Conservation (phyloP, 2,329 filamentous ascomycete species). For the Kalaharituber pfeilii region DNA sequence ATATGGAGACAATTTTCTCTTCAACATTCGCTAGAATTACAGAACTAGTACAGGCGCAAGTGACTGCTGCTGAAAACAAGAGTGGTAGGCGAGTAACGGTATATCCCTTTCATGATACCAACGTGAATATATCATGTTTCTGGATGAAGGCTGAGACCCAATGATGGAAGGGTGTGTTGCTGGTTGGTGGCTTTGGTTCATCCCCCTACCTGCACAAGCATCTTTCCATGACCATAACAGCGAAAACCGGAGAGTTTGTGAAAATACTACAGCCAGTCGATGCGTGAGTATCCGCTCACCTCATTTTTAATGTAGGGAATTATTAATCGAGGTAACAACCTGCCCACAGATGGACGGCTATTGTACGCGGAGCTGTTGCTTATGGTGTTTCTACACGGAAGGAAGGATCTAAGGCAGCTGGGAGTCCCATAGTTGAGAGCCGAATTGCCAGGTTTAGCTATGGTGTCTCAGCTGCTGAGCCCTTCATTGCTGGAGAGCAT, state of each 20-base stretch:
- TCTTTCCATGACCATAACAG: conserved; percentile 1
- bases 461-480: conserved; percentile 3
- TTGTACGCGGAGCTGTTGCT: conserved; percentile 37
- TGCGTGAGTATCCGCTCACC: conserved; percentile 18
- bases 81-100: neutral
- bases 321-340: too few species aligned
- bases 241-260: conserved; percentile 16
- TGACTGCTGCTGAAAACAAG: neutral
- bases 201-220: conserved; percentile 1
- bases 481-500: conserved; percentile 2
- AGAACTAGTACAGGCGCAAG: neutral
- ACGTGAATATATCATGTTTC: neutral
- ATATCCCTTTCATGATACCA: neutral
- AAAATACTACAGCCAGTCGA: conserved; percentile 34
- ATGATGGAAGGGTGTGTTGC: neutral
- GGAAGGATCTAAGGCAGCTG: conserved; percentile 20
- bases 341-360: conserved; percentile 32
- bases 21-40: neutral
- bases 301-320: too few species aligned
- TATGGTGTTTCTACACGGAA: conserved; percentile 25
- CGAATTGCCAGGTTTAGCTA: conserved; percentile 8
- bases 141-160: neutral
- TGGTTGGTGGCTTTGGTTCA: conserved; percentile 1
- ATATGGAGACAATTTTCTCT: neutral
- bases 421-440: conserved; percentile 7